Evolutionary conservation across 768 basidiomycete genomes (phyloP).

Genomic region (Xerocomus potaroensis): DNA sequence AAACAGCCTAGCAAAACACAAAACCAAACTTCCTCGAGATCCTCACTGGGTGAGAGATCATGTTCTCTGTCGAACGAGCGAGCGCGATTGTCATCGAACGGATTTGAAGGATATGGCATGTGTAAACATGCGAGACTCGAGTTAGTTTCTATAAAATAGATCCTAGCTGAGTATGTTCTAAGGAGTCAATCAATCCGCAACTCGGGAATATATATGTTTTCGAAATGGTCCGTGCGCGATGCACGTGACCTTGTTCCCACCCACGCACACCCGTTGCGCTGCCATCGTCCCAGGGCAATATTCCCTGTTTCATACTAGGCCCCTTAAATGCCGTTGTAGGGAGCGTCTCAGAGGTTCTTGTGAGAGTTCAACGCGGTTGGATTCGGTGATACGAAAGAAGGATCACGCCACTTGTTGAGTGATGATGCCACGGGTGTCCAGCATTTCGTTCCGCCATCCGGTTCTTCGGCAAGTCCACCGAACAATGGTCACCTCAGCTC

Average conservation of each 20-base stretch:
- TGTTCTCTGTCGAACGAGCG: conserved; percentile 41
- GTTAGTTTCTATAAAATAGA: conserved; percentile 79
- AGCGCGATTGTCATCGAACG: conserved; percentile 65
- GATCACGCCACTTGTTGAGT: neutral
- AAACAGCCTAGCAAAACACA: conserved; percentile 25
- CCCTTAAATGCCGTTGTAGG: neutral
- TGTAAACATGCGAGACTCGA: conserved; percentile 76
- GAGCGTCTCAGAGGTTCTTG: neutral
- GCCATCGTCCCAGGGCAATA: neutral
- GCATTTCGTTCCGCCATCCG: conserved; percentile 3
- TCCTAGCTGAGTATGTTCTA: conserved; percentile 80
- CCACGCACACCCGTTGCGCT: neutral
- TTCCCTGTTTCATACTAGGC: neutral
- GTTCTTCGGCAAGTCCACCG: conserved; percentile 3
- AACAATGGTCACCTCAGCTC: conserved; percentile 31
- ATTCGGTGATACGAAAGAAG: neutral
- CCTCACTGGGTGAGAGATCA: no score
- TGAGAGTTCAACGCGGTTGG: neutral
- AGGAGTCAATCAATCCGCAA: conserved; percentile 29
- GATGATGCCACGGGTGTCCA: conserved; percentile 7
- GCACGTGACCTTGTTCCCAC: conserved; percentile 19
- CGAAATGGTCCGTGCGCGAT: conserved; percentile 34
- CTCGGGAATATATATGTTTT: conserved; percentile 32
- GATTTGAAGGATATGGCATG: conserved; percentile 70
- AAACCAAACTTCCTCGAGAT: conserved; percentile 62